These are phyloP conservation scores for Cyathus striatus DNA, from an alignment of 768 basidiomycete species.

Conservation along the genomic window DNA sequence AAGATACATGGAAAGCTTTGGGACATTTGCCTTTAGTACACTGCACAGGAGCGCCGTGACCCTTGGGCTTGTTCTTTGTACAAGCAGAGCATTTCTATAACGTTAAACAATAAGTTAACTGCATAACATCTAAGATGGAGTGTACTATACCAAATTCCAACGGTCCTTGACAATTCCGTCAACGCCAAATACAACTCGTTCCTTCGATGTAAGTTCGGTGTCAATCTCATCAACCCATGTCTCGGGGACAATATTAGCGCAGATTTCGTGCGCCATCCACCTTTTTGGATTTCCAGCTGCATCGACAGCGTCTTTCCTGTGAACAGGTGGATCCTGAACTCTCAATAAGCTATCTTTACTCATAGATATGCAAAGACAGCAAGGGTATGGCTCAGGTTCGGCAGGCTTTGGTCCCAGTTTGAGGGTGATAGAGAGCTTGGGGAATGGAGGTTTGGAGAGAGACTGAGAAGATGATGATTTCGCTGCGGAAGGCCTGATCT, in stretches of 20 bases:
- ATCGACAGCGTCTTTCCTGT: constrained; percentile 47
- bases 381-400: constrained; percentile 55
- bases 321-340: constrained; percentile 63
- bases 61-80: constrained; percentile 57
- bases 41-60: constrained; percentile 81
- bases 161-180: constrained; percentile 86
- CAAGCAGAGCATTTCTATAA: constrained; percentile 87
- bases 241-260: constrained; percentile 81
- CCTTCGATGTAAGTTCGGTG: constrained; percentile 30
- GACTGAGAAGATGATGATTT: constrained; percentile 15
- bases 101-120: constrained; percentile 2
- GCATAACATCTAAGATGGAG: constrained; percentile 1
- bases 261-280: constrained; percentile 79
- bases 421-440: constrained; percentile 54
- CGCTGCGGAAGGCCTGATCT: constrained; percentile 28
- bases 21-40: constrained; percentile 94
- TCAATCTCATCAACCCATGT: constrained; percentile 83
- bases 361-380: constrained; percentile 61
- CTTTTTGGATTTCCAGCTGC: constrained; percentile 37
- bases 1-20: constrained; percentile 90
- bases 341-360: constrained; percentile 49
- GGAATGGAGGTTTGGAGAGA: constrained; percentile 9
- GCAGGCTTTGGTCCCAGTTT: constrained; percentile 62
- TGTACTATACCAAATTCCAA: constrained; percentile 85
- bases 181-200: constrained; percentile 72